phyloP scores from a whole-genome alignment of 1,284 basidiomycete genomes.

The Pyrrhoderma lamaoense region DNA sequence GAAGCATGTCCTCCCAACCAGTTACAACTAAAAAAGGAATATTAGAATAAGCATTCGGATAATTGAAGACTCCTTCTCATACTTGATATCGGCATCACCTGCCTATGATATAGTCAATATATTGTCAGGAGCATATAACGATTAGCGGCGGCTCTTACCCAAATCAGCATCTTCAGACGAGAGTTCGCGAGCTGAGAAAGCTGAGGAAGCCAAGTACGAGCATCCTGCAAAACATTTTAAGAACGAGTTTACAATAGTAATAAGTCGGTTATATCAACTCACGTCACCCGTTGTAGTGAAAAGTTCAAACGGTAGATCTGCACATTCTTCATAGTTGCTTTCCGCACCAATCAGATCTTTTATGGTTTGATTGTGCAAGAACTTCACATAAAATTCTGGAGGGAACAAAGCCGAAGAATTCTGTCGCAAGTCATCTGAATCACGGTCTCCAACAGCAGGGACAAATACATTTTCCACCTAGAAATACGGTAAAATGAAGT shows the following conservation, averaged over 20 bases:
- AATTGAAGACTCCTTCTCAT: conserved; percentile 14
- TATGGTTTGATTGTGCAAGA: conserved; percentile 33
- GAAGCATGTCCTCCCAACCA: conserved; percentile 53
- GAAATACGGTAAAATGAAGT: background rate
- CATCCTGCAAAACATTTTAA: conserved; percentile 32
- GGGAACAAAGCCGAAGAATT: conserved; percentile 48
- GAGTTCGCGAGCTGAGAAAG: conserved; percentile 46
- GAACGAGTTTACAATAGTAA: conserved; percentile 31
- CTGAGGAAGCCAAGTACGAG: conserved; percentile 45
- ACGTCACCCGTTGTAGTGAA: conserved; percentile 36
- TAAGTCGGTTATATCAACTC: conserved; percentile 20
- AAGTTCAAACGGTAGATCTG: conserved; percentile 32
- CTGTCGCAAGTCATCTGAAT: conserved; percentile 51
- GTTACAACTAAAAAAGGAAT: conserved; percentile 40
- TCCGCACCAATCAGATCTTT: conserved; percentile 45
- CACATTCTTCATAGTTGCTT: conserved; percentile 39
- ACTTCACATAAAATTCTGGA: conserved; percentile 46
- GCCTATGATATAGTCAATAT: conserved; percentile 33
- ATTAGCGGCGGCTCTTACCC: conserved; percentile 35
- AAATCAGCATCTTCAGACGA: conserved; percentile 49
- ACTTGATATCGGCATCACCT: conserved; percentile 62
- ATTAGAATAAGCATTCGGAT: background rate
- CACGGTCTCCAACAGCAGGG: conserved; percentile 45
- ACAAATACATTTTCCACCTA: conserved; percentile 41
- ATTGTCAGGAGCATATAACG: background rate